Base-by-base conservation (phyloP, 1,284 basidiomycete species). In the Hymenochaete sp. region DNA sequence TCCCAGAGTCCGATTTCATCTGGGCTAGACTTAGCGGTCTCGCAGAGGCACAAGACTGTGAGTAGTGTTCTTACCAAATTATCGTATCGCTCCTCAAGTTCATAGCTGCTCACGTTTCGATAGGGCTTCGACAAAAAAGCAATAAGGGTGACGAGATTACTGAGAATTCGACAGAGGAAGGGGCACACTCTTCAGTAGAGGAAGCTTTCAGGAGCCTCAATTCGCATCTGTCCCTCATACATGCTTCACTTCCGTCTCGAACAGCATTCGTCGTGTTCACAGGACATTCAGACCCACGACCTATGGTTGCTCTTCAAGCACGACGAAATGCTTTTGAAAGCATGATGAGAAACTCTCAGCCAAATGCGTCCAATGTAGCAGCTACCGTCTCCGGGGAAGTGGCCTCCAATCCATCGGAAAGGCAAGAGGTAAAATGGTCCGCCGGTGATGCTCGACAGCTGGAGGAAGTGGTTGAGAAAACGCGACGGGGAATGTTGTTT, bases 211-310 rank as follows among this genome's bases (percentile, higher is more conserved):
- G 60, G 1, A 52, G 63, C 1, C 69, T 95, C 38, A 75, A 92
- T 59, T 57, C 54, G 0, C 79, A 78, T 3, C 70, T 96, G 1
- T 60, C 65, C 29, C 58, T 65, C 3, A 65, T 96, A 0, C 79
- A 92, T 56, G 66, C 71, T 0, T 61, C 78, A 0, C 72, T 96
- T 0, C 89, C 90, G 0, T 59, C 78, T 5, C 77, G 82, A 21
- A 88, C 90, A 0, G 90, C 90, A 0, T 60, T 96, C 9, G 66
- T 95, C 33, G 67, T 96, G 37, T 80, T 95, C 57, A 88, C 84
- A 0, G 92, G 92, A 0, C 89, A 95, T 58, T 77, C 79, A 1
- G 87, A 93, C 58, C 91, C 93, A 0, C 74, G 87, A 0, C 67
- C 62, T 1, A 91, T 93, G 85, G 67, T 81, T 1, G 59, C 70